Evolutionary conservation across 352 stramenopile species (phyloP), one percentile per base, ranked within the genome.

Genomic region (Vaucheria bursata): DNA sequence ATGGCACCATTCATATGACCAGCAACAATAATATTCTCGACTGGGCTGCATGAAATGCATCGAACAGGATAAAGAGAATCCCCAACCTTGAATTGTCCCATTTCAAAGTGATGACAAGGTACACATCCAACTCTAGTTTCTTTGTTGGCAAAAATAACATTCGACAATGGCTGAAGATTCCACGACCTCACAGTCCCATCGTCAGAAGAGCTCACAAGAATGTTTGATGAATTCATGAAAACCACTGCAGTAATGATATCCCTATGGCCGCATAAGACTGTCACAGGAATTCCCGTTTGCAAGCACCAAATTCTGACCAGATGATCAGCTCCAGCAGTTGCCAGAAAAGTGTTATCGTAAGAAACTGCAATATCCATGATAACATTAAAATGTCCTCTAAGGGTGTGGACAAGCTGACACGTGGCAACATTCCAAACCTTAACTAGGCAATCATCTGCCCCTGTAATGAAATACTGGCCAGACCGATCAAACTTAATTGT

Each of bases 361-460:
- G 80, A 90, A 5, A 94, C 86, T 79, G 88, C 87, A 65, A 93
- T 86, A 85, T 92, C 88, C 33, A 87, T 87, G 35, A 94, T 90
- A 1, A 93, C 88, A 36, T 85, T 87, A n/a, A 84, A 81, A 85
- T 94, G 90, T 18, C 90, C 90, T 53, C 87, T 64, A 6, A 92
- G 78, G 53, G 86, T 89, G 75, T 85, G 89, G 18, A 91, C 81
- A 7, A 93, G 78, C 74, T 50, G 85, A 82, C 52, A 88, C 83
- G 90, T 93, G 32, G 83, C 85, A 35, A 97, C 81, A 69, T 90
- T 95, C 91, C 96, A 99, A 36, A 99, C 89, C 77, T 82, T 82
- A 35, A 97, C 91, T 8, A 99, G 85, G 67, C 92, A 94, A 83
- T 99, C 95, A 84, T 98, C 95, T 0, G 94, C 93, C 50, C 95